These are phyloP conservation scores for Xylaria polymorpha DNA, from an alignment of 2,329 filamentous ascomycete species.

Conservation along the genomic window DNA sequence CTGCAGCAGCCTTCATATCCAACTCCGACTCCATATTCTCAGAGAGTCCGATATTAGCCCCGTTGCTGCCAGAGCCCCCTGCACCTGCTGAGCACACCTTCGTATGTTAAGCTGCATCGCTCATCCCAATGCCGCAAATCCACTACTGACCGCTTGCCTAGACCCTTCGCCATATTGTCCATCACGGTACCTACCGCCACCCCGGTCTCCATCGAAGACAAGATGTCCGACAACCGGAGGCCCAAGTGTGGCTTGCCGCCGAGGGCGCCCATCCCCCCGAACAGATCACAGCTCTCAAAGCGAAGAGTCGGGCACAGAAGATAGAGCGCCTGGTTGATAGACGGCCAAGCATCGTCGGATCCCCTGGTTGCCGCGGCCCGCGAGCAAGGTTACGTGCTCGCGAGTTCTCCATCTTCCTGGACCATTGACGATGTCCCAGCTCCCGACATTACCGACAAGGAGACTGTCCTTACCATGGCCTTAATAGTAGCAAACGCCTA, in stretches of 20 bases:
- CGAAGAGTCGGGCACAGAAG: conserved; percentile 71
- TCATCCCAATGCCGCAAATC: neutral
- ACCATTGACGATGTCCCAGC: conserved; percentile 80
- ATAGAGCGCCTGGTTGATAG: conserved; percentile 88
- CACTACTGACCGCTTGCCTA: conserved; percentile 31
- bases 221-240: conserved; percentile 71
- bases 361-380: conserved; percentile 80
- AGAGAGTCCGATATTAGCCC: conserved; percentile 56
- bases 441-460: conserved; percentile 86
- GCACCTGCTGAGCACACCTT: conserved; percentile 67
- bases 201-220: conserved; percentile 80
- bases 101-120: conserved; percentile 50
- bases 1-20: conserved; percentile 52
- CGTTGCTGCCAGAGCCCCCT: conserved; percentile 58
- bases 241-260: conserved; percentile 70
- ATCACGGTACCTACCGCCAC: conserved; percentile 85
- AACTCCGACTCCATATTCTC: conserved; percentile 58
- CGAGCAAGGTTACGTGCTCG: conserved; percentile 72
- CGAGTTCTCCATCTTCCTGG: conserved; percentile 82
- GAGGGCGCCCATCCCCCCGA: conserved; percentile 67
- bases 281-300: conserved; percentile 64
- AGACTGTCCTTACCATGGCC: conserved; percentile 84
- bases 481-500: conserved; percentile 93
- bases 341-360: conserved; percentile 79
- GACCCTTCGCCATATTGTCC: conserved; percentile 86